Percentiles rank a stretch among this genome's conserved stretches.
These are phyloP conservation scores for Prunus armeniaca DNA, from an alignment of 306 rosid genomes.

Conservation along the genomic window DNA sequence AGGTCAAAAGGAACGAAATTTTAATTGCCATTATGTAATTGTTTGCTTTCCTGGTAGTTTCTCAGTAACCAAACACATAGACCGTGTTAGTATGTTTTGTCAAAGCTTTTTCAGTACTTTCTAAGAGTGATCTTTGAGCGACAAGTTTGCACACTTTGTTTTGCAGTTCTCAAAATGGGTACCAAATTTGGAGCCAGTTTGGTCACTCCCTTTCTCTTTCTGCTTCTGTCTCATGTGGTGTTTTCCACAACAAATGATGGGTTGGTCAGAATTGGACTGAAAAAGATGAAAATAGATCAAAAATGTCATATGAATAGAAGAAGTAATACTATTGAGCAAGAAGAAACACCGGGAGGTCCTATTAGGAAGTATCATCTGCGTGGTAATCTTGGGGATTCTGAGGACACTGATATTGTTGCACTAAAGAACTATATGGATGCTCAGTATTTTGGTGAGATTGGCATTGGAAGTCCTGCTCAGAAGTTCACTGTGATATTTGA, in stretches of 20 bases:
- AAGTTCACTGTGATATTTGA: slow-evolving; percentile 73
- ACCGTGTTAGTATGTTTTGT: background rate
- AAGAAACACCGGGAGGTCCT: slow-evolving; percentile 12
- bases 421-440: slow-evolving; percentile 86
- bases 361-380: slow-evolving; percentile 30
- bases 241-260: slow-evolving; percentile 38
- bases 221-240: slow-evolving; percentile 39
- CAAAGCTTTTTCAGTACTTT: background rate
- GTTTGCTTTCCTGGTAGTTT: background rate
- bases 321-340: slow-evolving; percentile 29
- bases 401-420: slow-evolving; percentile 48
- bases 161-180: slow-evolving; percentile 41
- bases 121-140: slow-evolving; percentile 7
- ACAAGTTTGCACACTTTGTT: slow-evolving; percentile 6
- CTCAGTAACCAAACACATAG: background rate
- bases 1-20: background rate
- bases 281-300: slow-evolving; percentile 35
- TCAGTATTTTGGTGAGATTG: slow-evolving; percentile 85
- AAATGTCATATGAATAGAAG: slow-evolving; percentile 28
- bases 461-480: slow-evolving; percentile 75
- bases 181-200: slow-evolving; percentile 17
- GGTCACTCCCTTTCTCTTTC: slow-evolving; percentile 25
- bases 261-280: slow-evolving; percentile 48
- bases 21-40: background rate
- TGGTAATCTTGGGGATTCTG: slow-evolving; percentile 25